A percentile compares a stretch with the other conserved stretches of the same genome.
These are phyloP conservation scores for Leersia perrieri DNA, from an alignment of 176 grass and related monocot species.

Conservation along the genomic window DNA sequence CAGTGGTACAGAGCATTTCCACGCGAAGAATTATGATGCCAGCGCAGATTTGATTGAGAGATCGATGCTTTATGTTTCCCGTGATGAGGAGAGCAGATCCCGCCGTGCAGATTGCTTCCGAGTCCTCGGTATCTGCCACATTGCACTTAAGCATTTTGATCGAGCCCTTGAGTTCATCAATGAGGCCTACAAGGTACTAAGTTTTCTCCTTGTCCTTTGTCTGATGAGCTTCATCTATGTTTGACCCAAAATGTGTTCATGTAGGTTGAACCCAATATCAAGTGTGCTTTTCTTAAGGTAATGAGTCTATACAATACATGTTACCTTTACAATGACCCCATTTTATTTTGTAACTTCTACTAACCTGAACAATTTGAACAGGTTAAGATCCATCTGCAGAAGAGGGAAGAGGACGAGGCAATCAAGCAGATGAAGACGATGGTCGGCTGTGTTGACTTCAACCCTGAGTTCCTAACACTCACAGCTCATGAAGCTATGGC, in stretches of 20 bases:
- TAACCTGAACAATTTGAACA: slow-evolving; percentile 46
- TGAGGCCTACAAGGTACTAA: slow-evolving; percentile 69
- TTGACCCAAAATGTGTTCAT: slow-evolving; percentile 28
- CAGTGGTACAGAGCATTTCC: slow-evolving; percentile 83
- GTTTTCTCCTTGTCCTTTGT: slow-evolving; percentile 11
- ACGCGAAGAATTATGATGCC: slow-evolving; percentile 58
- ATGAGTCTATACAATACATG: neutral
- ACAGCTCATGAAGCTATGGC: slow-evolving; percentile 78
- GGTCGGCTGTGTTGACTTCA: slow-evolving; percentile 75
- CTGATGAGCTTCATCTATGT: slow-evolving; percentile 31
- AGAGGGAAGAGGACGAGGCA: slow-evolving; percentile 64
- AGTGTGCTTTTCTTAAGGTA: slow-evolving; percentile 92
- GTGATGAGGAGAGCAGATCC: slow-evolving; percentile 68
- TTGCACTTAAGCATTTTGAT: slow-evolving; percentile 64
- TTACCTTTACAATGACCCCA: slow-evolving; percentile 1
- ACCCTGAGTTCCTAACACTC: slow-evolving; percentile 69
- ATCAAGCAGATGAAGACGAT: slow-evolving; percentile 73
- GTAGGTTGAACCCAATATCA: slow-evolving; percentile 76
- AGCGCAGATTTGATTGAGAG: slow-evolving; percentile 80
- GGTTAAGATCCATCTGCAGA: slow-evolving; percentile 89
- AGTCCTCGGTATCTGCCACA: slow-evolving; percentile 75
- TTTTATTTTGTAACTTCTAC: slow-evolving; percentile 30
- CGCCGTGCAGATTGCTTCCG: slow-evolving; percentile 76
- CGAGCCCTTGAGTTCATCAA: slow-evolving; percentile 80
- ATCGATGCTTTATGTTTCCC: slow-evolving; percentile 83